Conservation (phyloP, 2,329 filamentous ascomycete species). For the Exutisphaerella laricina region DNA sequence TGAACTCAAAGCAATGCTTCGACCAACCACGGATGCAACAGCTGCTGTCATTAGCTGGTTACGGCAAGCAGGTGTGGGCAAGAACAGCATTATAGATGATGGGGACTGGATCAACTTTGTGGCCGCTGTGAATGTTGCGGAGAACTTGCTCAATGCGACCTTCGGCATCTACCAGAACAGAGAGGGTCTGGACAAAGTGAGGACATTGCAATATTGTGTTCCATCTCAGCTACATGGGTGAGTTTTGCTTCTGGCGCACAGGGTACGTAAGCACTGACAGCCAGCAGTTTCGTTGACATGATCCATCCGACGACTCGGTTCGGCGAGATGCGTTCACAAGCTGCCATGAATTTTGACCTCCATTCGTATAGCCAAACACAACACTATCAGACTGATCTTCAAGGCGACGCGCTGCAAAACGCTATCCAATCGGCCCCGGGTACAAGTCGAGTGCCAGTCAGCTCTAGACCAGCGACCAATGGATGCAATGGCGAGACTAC, state of each 20-base stretch:
- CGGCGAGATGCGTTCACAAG: conserved; percentile 36
- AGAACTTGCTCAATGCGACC: conserved; percentile 51
- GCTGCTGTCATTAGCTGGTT: conserved; percentile 54
- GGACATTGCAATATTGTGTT: conserved; percentile 57
- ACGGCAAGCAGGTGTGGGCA: conserved; percentile 44
- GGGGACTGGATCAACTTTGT: conserved; percentile 58
- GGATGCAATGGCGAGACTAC: conserved; percentile 40
- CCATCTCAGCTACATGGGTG: conserved; percentile 50
- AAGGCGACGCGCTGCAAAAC: neutral
- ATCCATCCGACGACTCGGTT: conserved; percentile 58
- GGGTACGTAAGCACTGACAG: neutral
- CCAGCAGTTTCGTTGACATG: conserved; percentile 43
- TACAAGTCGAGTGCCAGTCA: too few relatives aligned
- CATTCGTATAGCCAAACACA: conserved; percentile 12
- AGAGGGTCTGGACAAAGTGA: conserved; percentile 44
- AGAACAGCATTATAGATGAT: conserved; percentile 42
- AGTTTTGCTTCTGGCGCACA: neutral
- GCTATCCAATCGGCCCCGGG: too few relatives aligned
- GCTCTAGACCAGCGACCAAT: too few relatives aligned
- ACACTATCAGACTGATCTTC: neutral
- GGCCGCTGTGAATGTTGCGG: conserved; percentile 41
- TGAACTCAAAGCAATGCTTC: conserved; percentile 51
- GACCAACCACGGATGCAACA: conserved; percentile 46
- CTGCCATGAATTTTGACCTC: conserved; percentile 11
- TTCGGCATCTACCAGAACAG: conserved; percentile 49